Conservation (phyloP, 129 eudicot species). For the Arctium minus region DNA sequence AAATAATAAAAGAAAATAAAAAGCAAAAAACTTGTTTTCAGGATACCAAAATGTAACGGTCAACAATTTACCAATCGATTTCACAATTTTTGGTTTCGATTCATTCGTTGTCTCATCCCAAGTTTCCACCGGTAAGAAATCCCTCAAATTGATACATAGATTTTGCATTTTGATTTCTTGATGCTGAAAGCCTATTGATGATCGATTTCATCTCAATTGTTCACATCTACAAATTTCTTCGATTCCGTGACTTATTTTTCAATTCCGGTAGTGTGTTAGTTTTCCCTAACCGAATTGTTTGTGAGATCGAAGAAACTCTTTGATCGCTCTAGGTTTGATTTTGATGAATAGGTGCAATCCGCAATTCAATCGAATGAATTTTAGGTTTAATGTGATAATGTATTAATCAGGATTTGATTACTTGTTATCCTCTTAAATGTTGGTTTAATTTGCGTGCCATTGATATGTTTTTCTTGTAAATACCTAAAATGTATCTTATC, state of each 20-base stretch:
- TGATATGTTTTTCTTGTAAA: background rate
- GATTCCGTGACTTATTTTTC: background rate
- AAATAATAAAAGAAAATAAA: too few species aligned
- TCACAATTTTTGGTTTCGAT: constrained; percentile 11
- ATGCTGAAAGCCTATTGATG: background rate
- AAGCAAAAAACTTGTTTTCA: background rate
- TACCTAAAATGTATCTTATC: background rate
- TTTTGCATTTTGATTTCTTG: background rate
- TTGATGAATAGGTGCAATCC: background rate
- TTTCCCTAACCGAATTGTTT: constrained; percentile 6
- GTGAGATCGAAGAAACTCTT: background rate
- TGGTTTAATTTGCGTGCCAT: background rate
- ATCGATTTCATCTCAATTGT: background rate
- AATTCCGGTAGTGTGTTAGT: background rate
- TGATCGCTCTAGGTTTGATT: background rate
- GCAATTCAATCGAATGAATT: background rate
- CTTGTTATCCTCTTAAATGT: background rate
- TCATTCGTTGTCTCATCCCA: constrained; percentile 3
- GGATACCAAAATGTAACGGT: background rate
- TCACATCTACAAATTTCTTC: background rate
- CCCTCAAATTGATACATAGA: background rate
- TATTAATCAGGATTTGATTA: background rate
- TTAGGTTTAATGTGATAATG: background rate
- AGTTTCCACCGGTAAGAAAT: constrained; percentile 1
- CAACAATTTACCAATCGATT: background rate